These are phyloP conservation scores for Globisporangium acanthophoron DNA, from an alignment of 352 stramenopile genomes.

Conservation along the genomic window DNA sequence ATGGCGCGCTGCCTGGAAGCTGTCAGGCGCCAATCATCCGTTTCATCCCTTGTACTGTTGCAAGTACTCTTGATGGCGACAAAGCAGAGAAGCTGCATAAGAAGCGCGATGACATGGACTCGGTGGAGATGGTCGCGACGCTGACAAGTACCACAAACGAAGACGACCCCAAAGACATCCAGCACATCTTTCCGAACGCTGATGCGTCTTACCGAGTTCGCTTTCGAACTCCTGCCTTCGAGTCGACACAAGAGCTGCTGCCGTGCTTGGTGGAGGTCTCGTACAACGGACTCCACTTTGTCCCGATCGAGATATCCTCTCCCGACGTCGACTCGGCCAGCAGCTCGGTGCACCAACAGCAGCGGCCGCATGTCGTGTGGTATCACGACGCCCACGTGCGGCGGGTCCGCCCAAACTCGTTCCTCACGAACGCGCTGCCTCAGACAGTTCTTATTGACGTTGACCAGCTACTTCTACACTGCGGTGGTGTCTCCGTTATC, in stretches of 20 bases:
- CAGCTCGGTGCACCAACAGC: background rate
- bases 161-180: background rate
- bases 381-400: slow-evolving; percentile 37
- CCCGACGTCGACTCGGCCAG: background rate
- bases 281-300: slow-evolving; percentile 50
- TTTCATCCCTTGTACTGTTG: slow-evolving; percentile 28
- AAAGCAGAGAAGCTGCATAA: background rate
- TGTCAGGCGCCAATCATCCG: slow-evolving; percentile 27
- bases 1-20: slow-evolving; percentile 29
- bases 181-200: background rate
- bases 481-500: slow-evolving; percentile 9
- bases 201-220: slow-evolving; percentile 6
- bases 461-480: slow-evolving; percentile 18
- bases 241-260: slow-evolving; percentile 12
- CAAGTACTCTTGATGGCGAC: background rate
- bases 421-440: slow-evolving; percentile 29
- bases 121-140: background rate
- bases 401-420: slow-evolving; percentile 47
- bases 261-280: slow-evolving; percentile 47
- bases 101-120: background rate
- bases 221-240: slow-evolving; percentile 25
- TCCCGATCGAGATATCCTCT: slow-evolving; percentile 20
- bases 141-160: background rate
- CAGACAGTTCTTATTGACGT: slow-evolving; percentile 37
- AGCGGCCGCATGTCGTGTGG: slow-evolving; percentile 31